phyloP scores from a whole-genome alignment of 2,329 filamentous ascomycete genomes.

The Curvularia sp. region DNA sequence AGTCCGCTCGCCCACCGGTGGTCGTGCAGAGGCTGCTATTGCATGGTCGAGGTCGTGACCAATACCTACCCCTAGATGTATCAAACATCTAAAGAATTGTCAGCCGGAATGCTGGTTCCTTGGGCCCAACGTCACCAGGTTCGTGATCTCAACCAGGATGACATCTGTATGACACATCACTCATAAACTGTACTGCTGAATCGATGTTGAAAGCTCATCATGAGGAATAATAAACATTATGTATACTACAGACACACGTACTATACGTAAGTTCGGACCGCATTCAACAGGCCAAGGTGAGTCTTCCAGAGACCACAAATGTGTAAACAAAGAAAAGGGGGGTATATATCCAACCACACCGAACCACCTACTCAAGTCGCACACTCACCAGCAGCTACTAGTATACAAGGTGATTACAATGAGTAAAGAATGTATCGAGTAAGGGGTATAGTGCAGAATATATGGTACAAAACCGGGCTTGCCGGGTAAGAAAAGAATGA shows the following conservation, averaged over 20 bases:
- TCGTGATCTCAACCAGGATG: background rate
- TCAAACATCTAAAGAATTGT: background rate
- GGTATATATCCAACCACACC: conserved; percentile 19
- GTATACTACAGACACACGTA: conserved; percentile 22
- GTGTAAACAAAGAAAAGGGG: conserved; percentile 13
- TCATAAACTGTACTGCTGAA: background rate
- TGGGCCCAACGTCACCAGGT: background rate
- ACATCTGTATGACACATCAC: background rate
- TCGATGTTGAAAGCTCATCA: conserved; percentile 8
- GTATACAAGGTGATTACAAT: conserved; percentile 19
- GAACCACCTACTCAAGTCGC: conserved; percentile 4
- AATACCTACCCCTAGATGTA: background rate
- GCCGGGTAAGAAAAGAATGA: conserved; percentile 33
- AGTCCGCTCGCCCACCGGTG: background rate
- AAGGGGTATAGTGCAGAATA: conserved; percentile 16
- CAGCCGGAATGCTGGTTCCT: background rate
- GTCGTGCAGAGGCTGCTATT: background rate
- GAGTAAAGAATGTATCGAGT: conserved; percentile 15
- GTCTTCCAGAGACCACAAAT: conserved; percentile 21
- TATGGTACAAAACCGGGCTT: conserved; percentile 27
- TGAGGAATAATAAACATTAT: conserved; percentile 24
- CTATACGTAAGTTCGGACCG: conserved; percentile 30
- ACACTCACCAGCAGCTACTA: conserved; percentile 11
- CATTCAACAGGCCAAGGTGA: conserved; percentile 15
- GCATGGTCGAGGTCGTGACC: background rate